Evolutionary conservation across 2,329 filamentous ascomycete genomes (phyloP), one percentile per base, ranked within the genome.

Genomic region (Colletotrichum higginsianum): DNA sequence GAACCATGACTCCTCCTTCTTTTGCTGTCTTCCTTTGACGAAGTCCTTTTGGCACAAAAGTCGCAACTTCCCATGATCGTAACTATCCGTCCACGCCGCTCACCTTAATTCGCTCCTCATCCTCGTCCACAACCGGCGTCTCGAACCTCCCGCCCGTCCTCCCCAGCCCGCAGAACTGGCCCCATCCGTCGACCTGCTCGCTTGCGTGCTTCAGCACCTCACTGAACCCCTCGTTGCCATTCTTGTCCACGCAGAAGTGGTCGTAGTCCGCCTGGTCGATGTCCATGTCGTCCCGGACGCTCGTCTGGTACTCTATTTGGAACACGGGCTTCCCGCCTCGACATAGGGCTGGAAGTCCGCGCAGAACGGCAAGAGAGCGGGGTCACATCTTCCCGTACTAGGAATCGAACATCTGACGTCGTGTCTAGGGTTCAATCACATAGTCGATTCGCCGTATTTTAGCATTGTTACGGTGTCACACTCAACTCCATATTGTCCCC

Each of bases 261-360:
- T 67, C 58, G 23, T 75, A 71, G 53, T 80, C 78, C 5, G 72
- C 73, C 5, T 72, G 57, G 57, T 76, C 78, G 44, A 80, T 64
- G 26, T 71, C 65, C n/a, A 76, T 75, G 6, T 64, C 73, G 58
- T 75, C 73, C 13, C 76, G 74, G 30, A 68, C 68, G 30, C 78
- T 80, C 9, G 73, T 75, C 23, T 79, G 79, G 46, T 81, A 81
- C 75, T 81, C 80, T 56, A 81, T 79, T 74, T 80, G 78, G 44
- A 81, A 75, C 15, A 81, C 79, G 42, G 79, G 80, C 69, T 78
- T 80, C 40, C 76, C n/a, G 74, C 74, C 12, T 75, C 67, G 38
- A 81, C 62, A 55, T 79, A 80, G 11, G 50, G 68, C 73, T 78
- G 76, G 69, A 81, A 81, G 55, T 77, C 75, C 53, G 72, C 70